These are phyloP conservation scores for Aspergillus alliaceus DNA, from an alignment of 2,329 filamentous ascomycete species.

Conservation along the genomic window DNA sequence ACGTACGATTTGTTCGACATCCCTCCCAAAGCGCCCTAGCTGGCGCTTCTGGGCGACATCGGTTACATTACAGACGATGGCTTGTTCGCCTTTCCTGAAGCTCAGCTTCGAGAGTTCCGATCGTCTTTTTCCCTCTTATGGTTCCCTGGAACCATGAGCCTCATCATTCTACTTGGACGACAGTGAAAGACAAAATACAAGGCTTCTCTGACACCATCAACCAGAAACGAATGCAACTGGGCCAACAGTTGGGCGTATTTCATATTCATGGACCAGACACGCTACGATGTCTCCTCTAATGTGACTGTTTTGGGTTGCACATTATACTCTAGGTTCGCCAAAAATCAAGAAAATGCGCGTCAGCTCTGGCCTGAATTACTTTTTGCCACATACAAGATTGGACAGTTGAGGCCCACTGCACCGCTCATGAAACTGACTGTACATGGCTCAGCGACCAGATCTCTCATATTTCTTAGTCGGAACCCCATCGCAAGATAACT, in stretches of 20 bases:
- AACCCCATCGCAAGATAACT: conserved; percentile 37
- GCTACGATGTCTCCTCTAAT: conserved; percentile 37
- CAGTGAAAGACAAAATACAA: conserved; percentile 20
- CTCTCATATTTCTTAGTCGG: conserved; percentile 22
- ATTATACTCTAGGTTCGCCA: conserved; percentile 51
- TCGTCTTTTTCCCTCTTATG: conserved; percentile 55
- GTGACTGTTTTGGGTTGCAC: conserved; percentile 49
- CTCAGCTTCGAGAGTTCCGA: conserved; percentile 51
- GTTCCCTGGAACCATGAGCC: conserved; percentile 63
- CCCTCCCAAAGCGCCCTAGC: conserved; percentile 47
- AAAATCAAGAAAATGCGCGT: conserved; percentile 40
- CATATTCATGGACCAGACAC: conserved; percentile 42
- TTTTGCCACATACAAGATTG: conserved; percentile 50
- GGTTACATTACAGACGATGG: conserved; percentile 48
- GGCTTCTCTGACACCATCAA: conserved; percentile 25
- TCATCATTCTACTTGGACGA: conserved; percentile 38
- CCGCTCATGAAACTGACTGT: conserved; percentile 34
- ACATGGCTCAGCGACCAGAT: conserved; percentile 43
- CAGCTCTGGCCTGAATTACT: conserved; percentile 50
- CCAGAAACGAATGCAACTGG: conserved; percentile 6
- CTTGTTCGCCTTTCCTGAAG: conserved; percentile 49
- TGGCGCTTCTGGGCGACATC: conserved; percentile 60
- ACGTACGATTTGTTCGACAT: conserved; percentile 55
- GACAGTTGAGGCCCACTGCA: conserved; percentile 32
- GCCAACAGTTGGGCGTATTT: conserved; percentile 32